A percentile compares a stretch with the other conserved stretches of the same genome.
Evolutionary conservation across 129 eudicot species (phyloP).

Genomic region (Centrapalus pauciflorus): DNA sequence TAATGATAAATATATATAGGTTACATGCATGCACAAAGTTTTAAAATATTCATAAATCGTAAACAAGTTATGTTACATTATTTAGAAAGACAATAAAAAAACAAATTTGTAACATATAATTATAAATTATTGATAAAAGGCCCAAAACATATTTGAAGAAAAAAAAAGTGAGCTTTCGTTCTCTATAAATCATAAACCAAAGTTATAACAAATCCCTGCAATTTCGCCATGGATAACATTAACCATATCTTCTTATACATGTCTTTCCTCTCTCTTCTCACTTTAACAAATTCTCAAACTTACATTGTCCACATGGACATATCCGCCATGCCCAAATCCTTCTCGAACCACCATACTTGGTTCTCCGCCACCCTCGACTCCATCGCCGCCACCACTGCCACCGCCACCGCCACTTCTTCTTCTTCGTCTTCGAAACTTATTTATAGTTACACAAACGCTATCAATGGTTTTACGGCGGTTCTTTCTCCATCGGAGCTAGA

Average conservation of each 20-base stretch:
- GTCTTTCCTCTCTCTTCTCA: constrained; percentile 27
- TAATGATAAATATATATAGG: too few relatives aligned
- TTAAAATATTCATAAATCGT: too few relatives aligned
- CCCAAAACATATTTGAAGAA: constrained; percentile 2
- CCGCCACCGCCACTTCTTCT: neutral
- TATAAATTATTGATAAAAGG: neutral
- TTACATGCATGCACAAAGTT: too few relatives aligned
- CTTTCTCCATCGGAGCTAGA: constrained; percentile 60
- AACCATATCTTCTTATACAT: constrained; percentile 26
- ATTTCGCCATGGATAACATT: constrained; percentile 38
- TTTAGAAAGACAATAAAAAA: too few relatives aligned
- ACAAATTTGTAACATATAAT: too few relatives aligned
- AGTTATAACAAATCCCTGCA: neutral
- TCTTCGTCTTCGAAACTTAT: constrained; percentile 40
- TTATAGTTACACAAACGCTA: constrained; percentile 55
- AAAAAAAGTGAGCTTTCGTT: neutral
- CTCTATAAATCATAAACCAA: constrained; percentile 15
- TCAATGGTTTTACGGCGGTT: constrained; percentile 68
- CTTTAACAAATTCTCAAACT: constrained; percentile 33
- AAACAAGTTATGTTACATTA: too few relatives aligned
- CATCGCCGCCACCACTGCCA: constrained; percentile 5
- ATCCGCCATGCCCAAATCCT: constrained; percentile 66
- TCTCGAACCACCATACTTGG: constrained; percentile 68
- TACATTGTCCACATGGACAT: constrained; percentile 78
- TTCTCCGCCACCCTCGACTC: constrained; percentile 58